phyloP scores from a whole-genome alignment of 306 rosid species.

The Fagus crenata region DNA sequence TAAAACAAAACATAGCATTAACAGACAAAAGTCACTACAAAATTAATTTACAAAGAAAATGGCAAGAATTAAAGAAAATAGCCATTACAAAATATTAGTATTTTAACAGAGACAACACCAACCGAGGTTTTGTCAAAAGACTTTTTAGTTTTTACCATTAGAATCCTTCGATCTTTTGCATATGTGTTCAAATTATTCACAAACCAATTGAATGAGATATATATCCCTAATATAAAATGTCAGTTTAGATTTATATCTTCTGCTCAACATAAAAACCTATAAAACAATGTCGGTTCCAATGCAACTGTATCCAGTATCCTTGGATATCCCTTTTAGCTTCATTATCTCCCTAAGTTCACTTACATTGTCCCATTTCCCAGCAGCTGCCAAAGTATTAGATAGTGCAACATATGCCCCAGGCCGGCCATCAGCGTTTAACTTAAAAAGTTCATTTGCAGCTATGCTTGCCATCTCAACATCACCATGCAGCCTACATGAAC shows the following conservation, averaged over 20 bases:
- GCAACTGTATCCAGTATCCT: constrained; percentile 68
- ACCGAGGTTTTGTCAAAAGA: no score
- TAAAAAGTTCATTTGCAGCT: constrained; percentile 76
- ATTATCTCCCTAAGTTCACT: constrained; percentile 79
- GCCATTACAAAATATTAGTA: no score
- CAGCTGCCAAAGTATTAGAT: constrained; percentile 82
- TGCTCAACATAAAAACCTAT: constrained; percentile 24
- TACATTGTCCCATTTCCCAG: constrained; percentile 87
- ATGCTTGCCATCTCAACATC: constrained; percentile 65
- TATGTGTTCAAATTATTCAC: not conserved
- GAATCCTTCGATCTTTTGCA: no score
- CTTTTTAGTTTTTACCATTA: no score
- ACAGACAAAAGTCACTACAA: no score
- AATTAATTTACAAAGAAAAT: no score
- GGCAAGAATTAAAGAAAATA: no score
- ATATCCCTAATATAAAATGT: not conserved
- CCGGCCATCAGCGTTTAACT: constrained; percentile 52
- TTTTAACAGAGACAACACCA: no score
- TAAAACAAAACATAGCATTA: no score
- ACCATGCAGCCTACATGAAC: constrained; percentile 81
- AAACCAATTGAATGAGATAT: not conserved
- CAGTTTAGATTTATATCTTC: not conserved
- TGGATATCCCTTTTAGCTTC: constrained; percentile 70
- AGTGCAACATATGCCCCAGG: constrained; percentile 89
- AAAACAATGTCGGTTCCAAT: constrained; percentile 54